Evolutionary conservation across 2,329 filamentous ascomycete species (phyloP).

Genomic region (Aspergillus glaucus): DNA sequence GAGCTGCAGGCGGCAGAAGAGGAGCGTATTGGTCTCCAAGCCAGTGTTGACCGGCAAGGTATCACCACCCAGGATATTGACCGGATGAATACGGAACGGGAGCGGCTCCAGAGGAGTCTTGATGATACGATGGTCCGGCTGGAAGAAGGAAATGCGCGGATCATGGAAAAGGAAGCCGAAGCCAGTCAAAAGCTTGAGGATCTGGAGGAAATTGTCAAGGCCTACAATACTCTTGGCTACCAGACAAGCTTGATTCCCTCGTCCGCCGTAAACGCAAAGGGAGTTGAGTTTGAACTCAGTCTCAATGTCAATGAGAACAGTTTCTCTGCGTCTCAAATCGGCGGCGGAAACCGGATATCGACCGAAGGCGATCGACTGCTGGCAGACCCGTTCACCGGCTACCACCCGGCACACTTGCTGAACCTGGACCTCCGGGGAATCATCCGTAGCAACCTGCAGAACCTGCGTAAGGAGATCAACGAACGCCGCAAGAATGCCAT

Average conservation of each 20-base stretch:
- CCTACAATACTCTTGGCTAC: constrained; percentile 91
- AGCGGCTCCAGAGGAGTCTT: constrained; percentile 83
- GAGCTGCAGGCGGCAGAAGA: constrained; percentile 76
- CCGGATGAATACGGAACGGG: constrained; percentile 93
- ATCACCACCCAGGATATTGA: constrained; percentile 98
- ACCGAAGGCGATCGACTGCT: constrained; percentile 68
- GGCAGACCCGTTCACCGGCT: constrained; percentile 74
- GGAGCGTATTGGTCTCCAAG: constrained; percentile 72
- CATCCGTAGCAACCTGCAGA: constrained; percentile 70
- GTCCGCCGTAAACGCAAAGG: constrained; percentile 78
- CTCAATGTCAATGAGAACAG: constrained; percentile 77
- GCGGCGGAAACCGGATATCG: constrained; percentile 42
- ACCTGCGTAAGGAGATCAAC: constrained; percentile 83
- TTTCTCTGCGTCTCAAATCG: constrained; percentile 60
- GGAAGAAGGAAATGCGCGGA: constrained; percentile 77
- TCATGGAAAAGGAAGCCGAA: constrained; percentile 81
- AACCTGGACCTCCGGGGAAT: constrained; percentile 81
- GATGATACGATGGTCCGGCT: constrained; percentile 69
- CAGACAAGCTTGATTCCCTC: constrained; percentile 85
- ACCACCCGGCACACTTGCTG: constrained; percentile 80
- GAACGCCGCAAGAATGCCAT: constrained; percentile 75
- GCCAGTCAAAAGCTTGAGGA: constrained; percentile 82
- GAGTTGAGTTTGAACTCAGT: constrained; percentile 74
- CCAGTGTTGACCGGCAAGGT: constrained; percentile 82
- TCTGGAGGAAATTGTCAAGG: constrained; percentile 81